Percentiles rank a stretch among this genome's conserved stretches.
Conservation (phyloP, 2,329 filamentous ascomycete genomes). For the Esteya vermicola region DNA sequence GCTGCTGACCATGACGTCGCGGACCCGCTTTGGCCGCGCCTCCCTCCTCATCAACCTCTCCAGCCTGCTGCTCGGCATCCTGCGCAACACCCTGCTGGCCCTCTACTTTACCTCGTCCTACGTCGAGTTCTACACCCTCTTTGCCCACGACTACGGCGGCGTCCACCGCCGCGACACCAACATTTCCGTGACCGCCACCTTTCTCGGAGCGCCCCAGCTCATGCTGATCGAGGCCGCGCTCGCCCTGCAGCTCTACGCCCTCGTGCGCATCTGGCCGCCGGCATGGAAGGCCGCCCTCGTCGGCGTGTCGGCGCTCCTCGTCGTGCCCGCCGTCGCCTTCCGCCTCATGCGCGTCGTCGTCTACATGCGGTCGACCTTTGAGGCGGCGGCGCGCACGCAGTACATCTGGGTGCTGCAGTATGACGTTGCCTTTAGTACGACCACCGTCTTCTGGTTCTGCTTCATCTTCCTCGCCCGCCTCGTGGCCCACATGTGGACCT, state of each 20-base stretch:
- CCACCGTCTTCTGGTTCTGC: constrained; percentile 33
- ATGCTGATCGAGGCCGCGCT: constrained; percentile 32
- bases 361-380: constrained; percentile 20
- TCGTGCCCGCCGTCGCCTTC: constrained; percentile 15
- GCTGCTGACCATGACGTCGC: constrained; percentile 51
- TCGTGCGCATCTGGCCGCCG: constrained; percentile 32
- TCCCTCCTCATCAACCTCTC: constrained; percentile 53
- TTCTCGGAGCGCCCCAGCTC: constrained; percentile 28
- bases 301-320: constrained; percentile 20
- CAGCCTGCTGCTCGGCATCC: constrained; percentile 44
- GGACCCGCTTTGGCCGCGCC: constrained; percentile 46
- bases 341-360: constrained; percentile 21
- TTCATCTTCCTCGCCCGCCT: constrained; percentile 39
- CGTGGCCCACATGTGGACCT: constrained; percentile 29
- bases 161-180: constrained; percentile 26
- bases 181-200: constrained; percentile 23
- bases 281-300: constrained; percentile 16
- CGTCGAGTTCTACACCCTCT: constrained; percentile 45
- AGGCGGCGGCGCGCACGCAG: background rate
- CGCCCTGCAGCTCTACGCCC: constrained; percentile 36
- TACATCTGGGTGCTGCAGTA: constrained; percentile 24
- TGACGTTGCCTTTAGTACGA: constrained; percentile 17
- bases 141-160: constrained; percentile 36
- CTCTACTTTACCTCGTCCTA: constrained; percentile 48
- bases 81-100: constrained; percentile 42